phyloP scores from a whole-genome alignment of 441 rosid genomes.

The Populus hybrid region DNA sequence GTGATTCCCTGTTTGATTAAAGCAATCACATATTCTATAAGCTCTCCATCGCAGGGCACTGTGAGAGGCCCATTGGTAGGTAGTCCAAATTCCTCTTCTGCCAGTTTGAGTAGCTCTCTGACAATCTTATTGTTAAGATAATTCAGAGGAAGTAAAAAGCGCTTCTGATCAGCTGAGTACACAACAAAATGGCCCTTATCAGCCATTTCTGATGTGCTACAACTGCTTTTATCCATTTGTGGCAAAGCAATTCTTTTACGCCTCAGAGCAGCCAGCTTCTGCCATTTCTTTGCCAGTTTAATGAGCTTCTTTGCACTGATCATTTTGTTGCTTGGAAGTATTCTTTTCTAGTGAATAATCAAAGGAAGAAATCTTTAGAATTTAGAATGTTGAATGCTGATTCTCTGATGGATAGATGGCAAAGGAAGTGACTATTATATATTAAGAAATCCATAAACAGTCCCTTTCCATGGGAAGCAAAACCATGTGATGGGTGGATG shows the following conservation, averaged over 20 bases:
- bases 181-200: slow-evolving; percentile 13
- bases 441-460: no score
- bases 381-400: no score
- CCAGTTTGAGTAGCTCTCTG: background rate
- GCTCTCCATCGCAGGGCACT: slow-evolving; percentile 1
- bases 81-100: slow-evolving; percentile 15
- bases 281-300: slow-evolving; percentile 13
- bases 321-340: no score
- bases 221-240: background rate
- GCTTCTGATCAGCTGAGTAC: slow-evolving; percentile 8
- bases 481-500: no score
- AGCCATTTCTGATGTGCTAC: background rate
- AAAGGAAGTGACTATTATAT: no score
- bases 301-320: background rate
- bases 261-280: background rate
- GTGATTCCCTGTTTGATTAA: background rate
- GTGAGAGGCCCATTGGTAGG: slow-evolving; percentile 6
- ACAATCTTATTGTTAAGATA: slow-evolving; percentile 1
- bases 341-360: no score
- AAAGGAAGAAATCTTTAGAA: no score
- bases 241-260: background rate
- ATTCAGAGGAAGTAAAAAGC: background rate
- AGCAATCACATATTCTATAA: slow-evolving; percentile 5
- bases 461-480: no score
- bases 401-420: no score